These are phyloP conservation scores for Croton setiger DNA, from an alignment of 441 rosid genomes.

Conservation along the genomic window DNA sequence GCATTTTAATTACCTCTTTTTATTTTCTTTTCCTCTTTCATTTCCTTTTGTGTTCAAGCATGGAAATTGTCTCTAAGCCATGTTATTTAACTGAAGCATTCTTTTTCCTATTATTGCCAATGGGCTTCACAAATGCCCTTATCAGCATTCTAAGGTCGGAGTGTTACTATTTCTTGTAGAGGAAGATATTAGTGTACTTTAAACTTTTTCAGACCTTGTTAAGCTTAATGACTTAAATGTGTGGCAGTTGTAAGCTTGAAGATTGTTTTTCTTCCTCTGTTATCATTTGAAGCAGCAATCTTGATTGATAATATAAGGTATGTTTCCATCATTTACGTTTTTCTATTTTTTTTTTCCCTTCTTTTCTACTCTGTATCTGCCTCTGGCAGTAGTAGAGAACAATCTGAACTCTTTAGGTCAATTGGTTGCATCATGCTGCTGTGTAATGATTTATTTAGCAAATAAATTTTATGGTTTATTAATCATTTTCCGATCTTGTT, in stretches of 20 bases:
- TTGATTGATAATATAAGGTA: conserved; percentile 93
- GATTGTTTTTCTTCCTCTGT: conserved; percentile 78
- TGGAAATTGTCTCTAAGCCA: background rate
- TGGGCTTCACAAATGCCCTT: background rate
- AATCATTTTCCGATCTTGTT: background rate
- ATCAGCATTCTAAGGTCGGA: background rate
- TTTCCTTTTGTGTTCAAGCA: conserved; percentile 4
- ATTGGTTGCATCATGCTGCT: background rate
- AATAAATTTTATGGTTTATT: background rate
- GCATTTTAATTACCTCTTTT: conserved; percentile 2
- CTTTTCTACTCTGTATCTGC: background rate
- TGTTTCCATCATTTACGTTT: background rate
- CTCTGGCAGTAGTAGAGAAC: background rate
- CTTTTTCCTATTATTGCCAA: background rate
- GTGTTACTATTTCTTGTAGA: too few species aligned
- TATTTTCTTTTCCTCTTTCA: background rate
- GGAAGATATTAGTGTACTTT: background rate
- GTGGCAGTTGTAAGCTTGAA: conserved; percentile 72
- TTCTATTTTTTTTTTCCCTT: background rate
- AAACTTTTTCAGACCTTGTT: background rate
- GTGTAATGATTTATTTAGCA: background rate
- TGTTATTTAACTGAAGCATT: background rate
- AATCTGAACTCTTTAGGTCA: conserved; percentile 1
- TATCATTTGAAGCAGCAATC: conserved; percentile 68
- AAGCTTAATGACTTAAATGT: conserved; percentile 16